phyloP scores from a whole-genome alignment of 352 stramenopile genomes.

The Phytophthora idaei region DNA sequence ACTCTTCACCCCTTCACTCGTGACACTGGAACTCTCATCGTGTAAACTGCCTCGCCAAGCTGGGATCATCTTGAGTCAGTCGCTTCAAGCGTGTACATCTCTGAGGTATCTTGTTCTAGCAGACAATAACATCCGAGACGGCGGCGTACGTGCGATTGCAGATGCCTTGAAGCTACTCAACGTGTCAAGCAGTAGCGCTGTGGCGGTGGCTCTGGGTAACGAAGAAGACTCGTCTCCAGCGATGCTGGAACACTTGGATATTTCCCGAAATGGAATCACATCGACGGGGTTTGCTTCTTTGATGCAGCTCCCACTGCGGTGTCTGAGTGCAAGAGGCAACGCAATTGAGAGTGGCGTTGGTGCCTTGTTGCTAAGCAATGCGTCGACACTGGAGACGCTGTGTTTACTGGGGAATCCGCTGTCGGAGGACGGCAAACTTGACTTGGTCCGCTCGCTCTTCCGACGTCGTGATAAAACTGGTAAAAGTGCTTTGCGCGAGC shows the following conservation, averaged over 20 bases:
- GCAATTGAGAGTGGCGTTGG: constrained; percentile 40
- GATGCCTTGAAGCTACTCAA: constrained; percentile 46
- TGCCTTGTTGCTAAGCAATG: constrained; percentile 30
- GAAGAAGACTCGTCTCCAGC: background rate
- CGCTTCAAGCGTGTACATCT: constrained; percentile 39
- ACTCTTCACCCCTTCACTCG: constrained; percentile 41
- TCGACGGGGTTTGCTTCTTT: constrained; percentile 39
- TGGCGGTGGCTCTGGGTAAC: constrained; percentile 2
- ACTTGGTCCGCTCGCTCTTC: constrained; percentile 43
- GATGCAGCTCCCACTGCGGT: constrained; percentile 23
- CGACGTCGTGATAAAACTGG: constrained; percentile 27
- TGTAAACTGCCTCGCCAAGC: constrained; percentile 60
- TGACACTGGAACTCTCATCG: constrained; percentile 52
- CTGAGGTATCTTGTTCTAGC: constrained; percentile 46
- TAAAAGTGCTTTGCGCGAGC: constrained; percentile 25
- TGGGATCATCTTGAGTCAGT: constrained; percentile 67
- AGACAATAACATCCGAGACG: constrained; percentile 62
- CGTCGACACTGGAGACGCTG: constrained; percentile 31
- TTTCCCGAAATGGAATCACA: constrained; percentile 55
- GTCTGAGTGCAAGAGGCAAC: constrained; percentile 40
- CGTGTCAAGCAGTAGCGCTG: constrained; percentile 10
- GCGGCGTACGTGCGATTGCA: constrained; percentile 52
- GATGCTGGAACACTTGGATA: constrained; percentile 48
- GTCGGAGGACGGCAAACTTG: constrained; percentile 39
- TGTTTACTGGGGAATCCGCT: constrained; percentile 45